These are phyloP conservation scores for Pouteria campechiana DNA, from an alignment of 179 eudicot species.

Conservation along the genomic window DNA sequence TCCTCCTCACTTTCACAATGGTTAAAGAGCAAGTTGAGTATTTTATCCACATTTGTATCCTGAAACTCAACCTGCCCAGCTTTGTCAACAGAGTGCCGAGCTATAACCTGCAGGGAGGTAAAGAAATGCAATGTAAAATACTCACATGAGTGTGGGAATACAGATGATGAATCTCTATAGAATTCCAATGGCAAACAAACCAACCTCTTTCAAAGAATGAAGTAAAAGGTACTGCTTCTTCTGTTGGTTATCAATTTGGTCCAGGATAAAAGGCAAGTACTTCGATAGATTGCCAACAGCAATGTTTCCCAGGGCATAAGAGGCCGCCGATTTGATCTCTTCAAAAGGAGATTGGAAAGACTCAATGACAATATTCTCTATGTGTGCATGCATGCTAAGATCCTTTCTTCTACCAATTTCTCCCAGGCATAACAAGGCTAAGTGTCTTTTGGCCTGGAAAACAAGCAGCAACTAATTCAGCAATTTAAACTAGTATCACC, in stretches of 20 bases:
- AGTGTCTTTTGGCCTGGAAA: constrained; percentile 83
- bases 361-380: constrained; percentile 82
- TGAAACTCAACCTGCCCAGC: constrained; percentile 96
- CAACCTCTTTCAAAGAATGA: constrained; percentile 94
- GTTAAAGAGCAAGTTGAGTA: constrained; percentile 73
- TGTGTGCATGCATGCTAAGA: constrained; percentile 78
- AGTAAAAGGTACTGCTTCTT: constrained; percentile 89
- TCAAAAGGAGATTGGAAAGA: constrained; percentile 90
- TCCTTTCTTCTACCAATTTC: constrained; percentile 97
- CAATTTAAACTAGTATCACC: too few relatives aligned
- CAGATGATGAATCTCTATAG: too few relatives aligned
- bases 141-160: not conserved
- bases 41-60: constrained; percentile 90
- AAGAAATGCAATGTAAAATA: too few relatives aligned
- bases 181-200: constrained; percentile 1
- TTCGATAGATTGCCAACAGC: constrained; percentile 90
- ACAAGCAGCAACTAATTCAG: constrained; percentile 2
- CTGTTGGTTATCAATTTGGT: constrained; percentile 97
- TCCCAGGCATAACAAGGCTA: constrained; percentile 89
- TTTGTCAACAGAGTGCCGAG: constrained; percentile 89
- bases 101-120: constrained; percentile 88
- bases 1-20: constrained; percentile 99
- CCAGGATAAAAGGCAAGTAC: constrained; percentile 84
- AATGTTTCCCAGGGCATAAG: constrained; percentile 98
- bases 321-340: constrained; percentile 92